Percentiles rank a stretch among this genome's conserved stretches.
Evolutionary conservation across 306 rosid species (phyloP).

Genomic region (Coriaria nepalensis): DNA sequence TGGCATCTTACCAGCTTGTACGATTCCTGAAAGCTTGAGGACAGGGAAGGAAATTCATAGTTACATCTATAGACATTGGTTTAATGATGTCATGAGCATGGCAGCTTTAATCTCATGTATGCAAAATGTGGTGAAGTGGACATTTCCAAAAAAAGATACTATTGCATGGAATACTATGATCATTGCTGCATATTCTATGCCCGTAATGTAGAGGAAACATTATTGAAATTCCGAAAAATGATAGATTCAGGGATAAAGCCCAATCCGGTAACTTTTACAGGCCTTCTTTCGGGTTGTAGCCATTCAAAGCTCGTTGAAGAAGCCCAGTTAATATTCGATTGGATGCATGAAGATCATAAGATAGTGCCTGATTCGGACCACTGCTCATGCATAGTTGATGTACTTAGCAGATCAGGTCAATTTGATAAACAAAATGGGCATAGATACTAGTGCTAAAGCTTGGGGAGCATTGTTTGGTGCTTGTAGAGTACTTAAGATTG

Average conservation of each 20-base stretch:
- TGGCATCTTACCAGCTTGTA: conserved; percentile 40
- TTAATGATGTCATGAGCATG: conserved; percentile 25
- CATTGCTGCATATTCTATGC: conserved; percentile 40
- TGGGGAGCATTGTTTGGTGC: conserved; percentile 54
- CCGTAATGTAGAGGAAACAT: conserved; percentile 40
- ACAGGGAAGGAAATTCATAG: conserved; percentile 41
- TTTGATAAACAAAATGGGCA: conserved; percentile 36
- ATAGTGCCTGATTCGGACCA: conserved; percentile 36
- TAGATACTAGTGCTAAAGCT: conserved; percentile 39
- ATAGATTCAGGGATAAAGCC: conserved; percentile 27
- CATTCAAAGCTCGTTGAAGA: conserved; percentile 40
- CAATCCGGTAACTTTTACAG: conserved; percentile 35
- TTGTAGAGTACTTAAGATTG: conserved; percentile 37
- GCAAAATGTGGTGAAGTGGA: conserved; percentile 49
- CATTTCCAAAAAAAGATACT: conserved; percentile 26
- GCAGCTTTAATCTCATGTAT: conserved; percentile 34
- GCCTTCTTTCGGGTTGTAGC: conserved; percentile 48
- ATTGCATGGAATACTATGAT: conserved; percentile 53
- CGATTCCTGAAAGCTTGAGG: conserved; percentile 33
- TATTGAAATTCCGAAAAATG: conserved; percentile 31
- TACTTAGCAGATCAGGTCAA: conserved; percentile 37
- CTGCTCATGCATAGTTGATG: conserved; percentile 39
- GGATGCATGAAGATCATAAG: conserved; percentile 34
- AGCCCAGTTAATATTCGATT: conserved; percentile 27
- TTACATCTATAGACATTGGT: conserved; percentile 31